phyloP scores from a whole-genome alignment of 352 stramenopile species.

The Phytophthora fragariae region DNA sequence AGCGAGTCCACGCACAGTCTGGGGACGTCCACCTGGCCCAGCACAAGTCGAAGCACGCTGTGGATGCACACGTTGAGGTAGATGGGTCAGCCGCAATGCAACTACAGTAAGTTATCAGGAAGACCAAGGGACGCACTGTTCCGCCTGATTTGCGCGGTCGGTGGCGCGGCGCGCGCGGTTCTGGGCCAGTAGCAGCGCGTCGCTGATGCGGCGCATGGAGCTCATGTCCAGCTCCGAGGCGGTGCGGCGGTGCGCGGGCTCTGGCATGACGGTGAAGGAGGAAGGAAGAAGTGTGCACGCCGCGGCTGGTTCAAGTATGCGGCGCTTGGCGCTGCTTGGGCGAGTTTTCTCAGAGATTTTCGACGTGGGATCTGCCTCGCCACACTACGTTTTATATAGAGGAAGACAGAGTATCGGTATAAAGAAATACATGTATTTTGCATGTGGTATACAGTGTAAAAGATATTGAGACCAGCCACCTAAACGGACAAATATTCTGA shows the following conservation, averaged over 20 bases:
- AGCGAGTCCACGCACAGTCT: conserved; percentile 36
- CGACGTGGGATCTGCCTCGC: neutral
- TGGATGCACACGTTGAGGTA: neutral
- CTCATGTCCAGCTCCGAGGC: conserved; percentile 62
- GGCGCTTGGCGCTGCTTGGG: conserved; percentile 3
- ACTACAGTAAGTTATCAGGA: no score
- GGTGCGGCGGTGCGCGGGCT: conserved; percentile 43
- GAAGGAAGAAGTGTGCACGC: neutral
- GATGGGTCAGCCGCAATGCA: no score
- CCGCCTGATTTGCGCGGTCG: conserved; percentile 66
- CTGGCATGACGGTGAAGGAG: conserved; percentile 9
- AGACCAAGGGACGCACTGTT: conserved; percentile 54
- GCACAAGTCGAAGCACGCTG: conserved; percentile 41
- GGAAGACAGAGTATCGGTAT: no score
- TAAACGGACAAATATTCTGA: no score
- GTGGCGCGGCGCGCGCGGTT: conserved; percentile 68
- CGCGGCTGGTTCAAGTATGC: conserved; percentile 26
- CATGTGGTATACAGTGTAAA: no score
- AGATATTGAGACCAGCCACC: no score
- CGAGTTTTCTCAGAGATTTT: conserved; percentile 2
- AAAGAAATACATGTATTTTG: no score
- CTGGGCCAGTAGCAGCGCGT: conserved; percentile 75
- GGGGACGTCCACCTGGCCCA: conserved; percentile 37
- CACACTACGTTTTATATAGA: neutral
- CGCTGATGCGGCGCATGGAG: conserved; percentile 69